Percentiles rank a stretch among this genome's conserved stretches.
phyloP scores from a whole-genome alignment of 2,329 filamentous ascomycete genomes.

The Claviceps africana region DNA sequence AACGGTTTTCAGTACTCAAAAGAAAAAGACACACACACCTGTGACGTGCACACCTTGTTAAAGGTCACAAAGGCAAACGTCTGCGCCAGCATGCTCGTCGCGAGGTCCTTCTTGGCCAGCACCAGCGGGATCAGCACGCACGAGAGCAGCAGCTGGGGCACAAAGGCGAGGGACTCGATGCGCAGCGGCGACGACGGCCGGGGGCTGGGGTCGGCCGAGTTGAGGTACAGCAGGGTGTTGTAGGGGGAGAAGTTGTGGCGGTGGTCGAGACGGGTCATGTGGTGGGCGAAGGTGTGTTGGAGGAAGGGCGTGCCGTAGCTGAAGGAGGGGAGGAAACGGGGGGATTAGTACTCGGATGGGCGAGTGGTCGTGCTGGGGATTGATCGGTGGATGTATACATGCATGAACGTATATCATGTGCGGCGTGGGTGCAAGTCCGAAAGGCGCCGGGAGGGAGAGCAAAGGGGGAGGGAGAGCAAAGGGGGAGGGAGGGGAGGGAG shows the following conservation, averaged over 20 bases:
- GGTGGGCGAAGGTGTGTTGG: constrained; percentile 83
- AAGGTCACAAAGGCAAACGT: constrained; percentile 96
- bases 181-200: constrained; percentile 24
- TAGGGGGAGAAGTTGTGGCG: constrained; percentile 98
- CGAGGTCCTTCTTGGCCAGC: constrained; percentile 67
- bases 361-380: no score
- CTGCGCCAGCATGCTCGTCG: constrained; percentile 79
- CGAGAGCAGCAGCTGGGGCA: constrained; percentile 75
- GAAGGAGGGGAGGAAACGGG: constrained; percentile 8
- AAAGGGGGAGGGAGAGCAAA: background rate
- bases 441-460: background rate
- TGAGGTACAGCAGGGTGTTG: constrained; percentile 79
- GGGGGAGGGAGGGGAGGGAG: background rate
- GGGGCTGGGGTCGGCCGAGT: constrained; percentile 46
- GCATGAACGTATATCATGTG: no score
- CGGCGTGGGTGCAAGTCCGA: no score
- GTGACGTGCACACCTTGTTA: constrained; percentile 97
- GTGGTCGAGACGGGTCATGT: constrained; percentile 85
- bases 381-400: no score
- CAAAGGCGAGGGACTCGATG: constrained; percentile 71
- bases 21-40: constrained; percentile 39
- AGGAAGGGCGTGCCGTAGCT: constrained; percentile 73
- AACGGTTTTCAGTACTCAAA: no score
- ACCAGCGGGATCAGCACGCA: constrained; percentile 61
- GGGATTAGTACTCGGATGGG: no score